Conservation (phyloP, 495 filamentous ascomycete species). For the Parachaetomium inaequale region DNA sequence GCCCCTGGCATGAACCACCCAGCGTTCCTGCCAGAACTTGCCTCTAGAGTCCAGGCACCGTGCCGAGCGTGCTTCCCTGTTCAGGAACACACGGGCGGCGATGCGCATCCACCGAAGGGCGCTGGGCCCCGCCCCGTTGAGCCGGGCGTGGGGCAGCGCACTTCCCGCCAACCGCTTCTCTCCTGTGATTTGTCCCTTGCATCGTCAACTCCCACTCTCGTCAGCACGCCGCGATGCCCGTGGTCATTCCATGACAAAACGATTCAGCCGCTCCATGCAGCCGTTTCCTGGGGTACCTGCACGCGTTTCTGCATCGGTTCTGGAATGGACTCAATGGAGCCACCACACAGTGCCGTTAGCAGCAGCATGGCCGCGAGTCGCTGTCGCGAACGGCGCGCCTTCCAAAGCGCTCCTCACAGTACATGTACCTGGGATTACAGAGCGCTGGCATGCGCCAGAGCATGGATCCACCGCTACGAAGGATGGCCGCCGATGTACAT, state of each 20-base stretch:
- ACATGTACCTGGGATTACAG: too few species aligned
- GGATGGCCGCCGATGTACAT: not conserved
- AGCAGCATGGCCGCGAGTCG: too few species aligned
- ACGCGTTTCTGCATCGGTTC: not conserved
- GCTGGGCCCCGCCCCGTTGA: constrained; percentile 19
- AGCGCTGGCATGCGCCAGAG: not conserved
- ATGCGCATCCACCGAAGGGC: constrained; percentile 20
- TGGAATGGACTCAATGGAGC: constrained; percentile 2
- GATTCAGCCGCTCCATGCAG: constrained; percentile 21
- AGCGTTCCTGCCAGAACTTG: not conserved
- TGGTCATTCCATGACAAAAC: constrained; percentile 39
- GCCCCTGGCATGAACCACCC: not conserved
- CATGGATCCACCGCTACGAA: not conserved
- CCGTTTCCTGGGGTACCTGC: constrained; percentile 1
- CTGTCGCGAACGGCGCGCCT: too few species aligned
- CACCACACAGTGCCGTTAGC: not conserved
- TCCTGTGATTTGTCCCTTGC: constrained; percentile 38
- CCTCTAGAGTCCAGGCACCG: not conserved
- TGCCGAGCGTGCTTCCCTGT: not conserved
- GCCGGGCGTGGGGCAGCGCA: constrained; percentile 31
- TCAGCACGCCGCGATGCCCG: constrained; percentile 24
- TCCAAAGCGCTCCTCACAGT: too few species aligned
- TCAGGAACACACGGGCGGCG: not conserved
- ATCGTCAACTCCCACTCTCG: constrained; percentile 34
- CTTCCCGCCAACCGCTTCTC: constrained; percentile 15